Percentiles rank a stretch among this genome's conserved stretches.
Evolutionary conservation across 768 basidiomycete genomes (phyloP).

Genomic region (Tricholoma furcatifolium): DNA sequence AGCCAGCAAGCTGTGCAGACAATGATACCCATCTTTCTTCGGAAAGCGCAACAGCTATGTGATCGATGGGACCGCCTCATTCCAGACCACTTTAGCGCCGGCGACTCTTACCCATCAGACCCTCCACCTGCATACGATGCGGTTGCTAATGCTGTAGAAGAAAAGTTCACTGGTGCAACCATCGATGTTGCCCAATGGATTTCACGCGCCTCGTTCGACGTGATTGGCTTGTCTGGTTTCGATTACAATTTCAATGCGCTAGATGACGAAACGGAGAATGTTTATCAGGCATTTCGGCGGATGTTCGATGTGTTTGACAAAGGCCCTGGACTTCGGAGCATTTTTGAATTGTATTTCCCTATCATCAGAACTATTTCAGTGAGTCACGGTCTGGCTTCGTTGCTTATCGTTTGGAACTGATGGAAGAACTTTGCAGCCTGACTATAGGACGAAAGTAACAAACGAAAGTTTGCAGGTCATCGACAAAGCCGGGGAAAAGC

Average conservation of each 20-base stretch:
- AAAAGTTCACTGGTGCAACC: slow-evolving; percentile 14
- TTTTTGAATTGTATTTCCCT: slow-evolving; percentile 48
- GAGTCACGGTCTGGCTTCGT: slow-evolving; percentile 14
- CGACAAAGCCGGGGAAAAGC: slow-evolving; percentile 35
- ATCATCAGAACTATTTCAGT: slow-evolving; percentile 45
- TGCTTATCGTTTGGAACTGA: background rate
- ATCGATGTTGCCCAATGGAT: slow-evolving; percentile 59
- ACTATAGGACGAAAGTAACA: slow-evolving; percentile 36
- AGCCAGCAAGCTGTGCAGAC: slow-evolving; percentile 41
- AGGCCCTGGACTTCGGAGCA: slow-evolving; percentile 35
- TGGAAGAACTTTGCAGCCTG: slow-evolving; percentile 31
- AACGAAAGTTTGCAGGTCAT: slow-evolving; percentile 40
- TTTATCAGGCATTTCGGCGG: slow-evolving; percentile 48
- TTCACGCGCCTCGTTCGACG: slow-evolving; percentile 61
- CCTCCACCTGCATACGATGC: slow-evolving; percentile 12
- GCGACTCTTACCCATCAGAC: slow-evolving; percentile 1
- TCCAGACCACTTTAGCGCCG: slow-evolving; percentile 7
- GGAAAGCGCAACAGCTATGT: slow-evolving; percentile 49
- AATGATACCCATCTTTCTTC: slow-evolving; percentile 46
- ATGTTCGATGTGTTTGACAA: slow-evolving; percentile 51
- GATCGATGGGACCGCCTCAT: slow-evolving; percentile 41
- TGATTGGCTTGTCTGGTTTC: slow-evolving; percentile 60
- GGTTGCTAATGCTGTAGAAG: slow-evolving; percentile 4
- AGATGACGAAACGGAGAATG: slow-evolving; percentile 44
- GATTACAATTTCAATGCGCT: slow-evolving; percentile 52